Evolutionary conservation across 768 basidiomycete genomes (phyloP).

Genomic region (Boletus pseudopeckii): DNA sequence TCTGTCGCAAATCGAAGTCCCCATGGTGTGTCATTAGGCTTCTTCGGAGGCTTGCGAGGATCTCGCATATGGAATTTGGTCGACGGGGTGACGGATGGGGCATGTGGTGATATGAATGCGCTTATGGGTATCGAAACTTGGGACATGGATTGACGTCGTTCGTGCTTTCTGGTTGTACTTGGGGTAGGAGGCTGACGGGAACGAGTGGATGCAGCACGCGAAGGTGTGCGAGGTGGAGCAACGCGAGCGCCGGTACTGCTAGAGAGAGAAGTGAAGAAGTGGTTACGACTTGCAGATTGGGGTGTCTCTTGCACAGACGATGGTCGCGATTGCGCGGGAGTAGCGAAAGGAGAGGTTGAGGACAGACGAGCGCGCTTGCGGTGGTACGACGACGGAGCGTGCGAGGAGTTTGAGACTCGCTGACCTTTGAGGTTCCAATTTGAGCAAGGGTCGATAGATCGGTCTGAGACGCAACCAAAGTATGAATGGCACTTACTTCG

Average conservation of each 20-base stretch:
- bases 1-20: slow-evolving; percentile 52
- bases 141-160: slow-evolving; percentile 54
- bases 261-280: slow-evolving; percentile 33
- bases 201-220: slow-evolving; percentile 37
- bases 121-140: slow-evolving; percentile 77
- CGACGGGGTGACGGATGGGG: slow-evolving; percentile 62
- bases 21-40: slow-evolving; percentile 59
- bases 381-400: slow-evolving; percentile 69
- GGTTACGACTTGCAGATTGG: slow-evolving; percentile 12
- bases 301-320: slow-evolving; percentile 28
- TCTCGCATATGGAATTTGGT: slow-evolving; percentile 77
- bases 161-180: slow-evolving; percentile 27
- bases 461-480: slow-evolving; percentile 17
- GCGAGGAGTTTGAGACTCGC: slow-evolving; percentile 51
- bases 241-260: slow-evolving; percentile 32
- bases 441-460: slow-evolving; percentile 24
- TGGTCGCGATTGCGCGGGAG: slow-evolving; percentile 31
- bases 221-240: slow-evolving; percentile 32
- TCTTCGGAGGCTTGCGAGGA: slow-evolving; percentile 60
- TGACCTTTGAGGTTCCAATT: slow-evolving; percentile 40
- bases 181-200: slow-evolving; percentile 29
- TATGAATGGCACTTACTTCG: slow-evolving; percentile 46
- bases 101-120: slow-evolving; percentile 74
- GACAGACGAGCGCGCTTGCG: slow-evolving; percentile 69
- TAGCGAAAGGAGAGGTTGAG: slow-evolving; percentile 32